Base-by-base conservation (phyloP, 2,329 filamentous ascomycete species). In the Ophiostoma sp. region DNA sequence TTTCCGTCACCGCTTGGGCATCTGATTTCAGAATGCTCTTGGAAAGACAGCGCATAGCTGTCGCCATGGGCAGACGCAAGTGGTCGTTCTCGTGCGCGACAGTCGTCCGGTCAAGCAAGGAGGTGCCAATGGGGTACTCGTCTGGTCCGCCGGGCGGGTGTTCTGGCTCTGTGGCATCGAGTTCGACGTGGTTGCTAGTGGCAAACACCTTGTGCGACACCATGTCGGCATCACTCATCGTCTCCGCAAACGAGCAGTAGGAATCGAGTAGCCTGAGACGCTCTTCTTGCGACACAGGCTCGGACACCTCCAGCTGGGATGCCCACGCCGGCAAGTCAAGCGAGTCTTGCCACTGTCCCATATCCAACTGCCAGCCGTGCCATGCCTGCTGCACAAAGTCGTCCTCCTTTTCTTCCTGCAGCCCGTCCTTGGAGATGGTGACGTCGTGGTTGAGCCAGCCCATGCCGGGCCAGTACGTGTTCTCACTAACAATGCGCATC, bases 401-500 rank as follows among this genome's bases (percentile, higher is more conserved):
- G 67, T 89, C 85, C 72, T 91, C 86, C 15, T 70, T 33, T 83
- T 69, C n/a, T 13, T 35, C 66, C 39, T 15, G 36, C 36, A 20
- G 39, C 39, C 65, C 65, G 3, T 41, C 74, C 1, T 75, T 68
- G 67, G 60, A 75, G 54, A 79, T 77, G 20, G 82, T 78, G 3
- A 84, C 78, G 75, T 94, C 90, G 70, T 89, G 86, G 67, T 84
- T 86, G 36, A 93, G 79, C 85, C 89, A 87, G 57, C 92, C 93
- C 90, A 97, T 95, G 20, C 90, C 92, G 11, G 82, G 79, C 41
- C 85, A 80, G 76, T 96, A 97, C 0, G 94, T 96, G 68, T 87
- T 86, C 76, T 92, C 83, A 77, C 95, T 99, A 68, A 94, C 83
- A 13, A 97, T 91, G 33, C 94, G 88, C 60, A 94, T 83, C 11